These are phyloP conservation scores for Pseudozyma hubeiensis DNA, from an alignment of 1,284 basidiomycete species.

Conservation along the genomic window DNA sequence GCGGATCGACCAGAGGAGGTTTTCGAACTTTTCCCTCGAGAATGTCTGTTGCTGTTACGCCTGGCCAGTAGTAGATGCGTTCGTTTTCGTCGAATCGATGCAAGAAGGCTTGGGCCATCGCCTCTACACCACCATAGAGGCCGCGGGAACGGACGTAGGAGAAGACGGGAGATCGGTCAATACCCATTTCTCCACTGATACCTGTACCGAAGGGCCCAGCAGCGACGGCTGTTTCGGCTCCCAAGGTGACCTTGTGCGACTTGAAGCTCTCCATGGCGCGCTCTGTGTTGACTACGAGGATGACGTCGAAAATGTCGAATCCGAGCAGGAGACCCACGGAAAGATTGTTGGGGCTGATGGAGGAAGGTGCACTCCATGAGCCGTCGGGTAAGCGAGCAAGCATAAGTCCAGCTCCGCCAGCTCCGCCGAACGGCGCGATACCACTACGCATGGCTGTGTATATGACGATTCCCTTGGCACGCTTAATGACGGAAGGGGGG, in stretches of 20 bases:
- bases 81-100: conserved; percentile 67
- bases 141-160: conserved; percentile 67
- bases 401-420: conserved; percentile 71
- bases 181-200: conserved; percentile 71
- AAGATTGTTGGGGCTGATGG: conserved; percentile 72
- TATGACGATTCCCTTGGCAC: conserved; percentile 70
- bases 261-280: conserved; percentile 72
- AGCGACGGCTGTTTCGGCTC: conserved; percentile 72
- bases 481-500: conserved; percentile 71
- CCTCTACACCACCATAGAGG: conserved; percentile 66
- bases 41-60: conserved; percentile 61
- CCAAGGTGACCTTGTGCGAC: conserved; percentile 72
- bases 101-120: conserved; percentile 61
- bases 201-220: conserved; percentile 73
- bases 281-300: conserved; percentile 71
- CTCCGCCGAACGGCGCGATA: conserved; percentile 73
- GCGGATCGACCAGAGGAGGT: conserved; percentile 70
- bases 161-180: conserved; percentile 65
- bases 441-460: conserved; percentile 72
- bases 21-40: conserved; percentile 64
- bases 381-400: conserved; percentile 62
- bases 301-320: conserved; percentile 63
- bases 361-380: conserved; percentile 72
- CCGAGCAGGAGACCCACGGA: conserved; percentile 64
- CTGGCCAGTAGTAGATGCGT: conserved; percentile 66